phyloP scores from a whole-genome alignment of 352 stramenopile genomes.

The Phytophthora boehmeriae region DNA sequence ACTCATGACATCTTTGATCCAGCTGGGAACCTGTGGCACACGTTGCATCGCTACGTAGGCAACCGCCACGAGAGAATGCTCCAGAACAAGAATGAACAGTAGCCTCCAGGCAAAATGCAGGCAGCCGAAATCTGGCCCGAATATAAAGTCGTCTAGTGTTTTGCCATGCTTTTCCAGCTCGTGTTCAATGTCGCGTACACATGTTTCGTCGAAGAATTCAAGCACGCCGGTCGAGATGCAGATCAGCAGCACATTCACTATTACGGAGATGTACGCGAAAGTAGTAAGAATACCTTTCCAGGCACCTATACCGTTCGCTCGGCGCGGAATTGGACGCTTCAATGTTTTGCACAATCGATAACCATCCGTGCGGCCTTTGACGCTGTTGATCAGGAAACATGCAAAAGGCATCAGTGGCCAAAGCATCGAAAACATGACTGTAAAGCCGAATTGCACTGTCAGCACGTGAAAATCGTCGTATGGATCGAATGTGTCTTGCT shows the following conservation, averaged over 20 bases:
- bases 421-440: constrained; percentile 83
- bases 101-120: constrained; percentile 64
- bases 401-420: constrained; percentile 79
- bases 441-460: constrained; percentile 77
- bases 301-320: constrained; percentile 76
- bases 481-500: constrained; percentile 75
- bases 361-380: constrained; percentile 72
- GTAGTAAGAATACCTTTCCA: constrained; percentile 65
- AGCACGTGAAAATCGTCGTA: constrained; percentile 80
- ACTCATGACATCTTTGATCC: constrained; percentile 61
- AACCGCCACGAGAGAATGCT: constrained; percentile 58
- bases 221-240: constrained; percentile 74
- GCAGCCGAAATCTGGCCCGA: constrained; percentile 70
- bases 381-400: constrained; percentile 72
- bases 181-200: constrained; percentile 56
- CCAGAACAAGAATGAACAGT: constrained; percentile 60
- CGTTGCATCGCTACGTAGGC: constrained; percentile 63
- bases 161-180: constrained; percentile 68
- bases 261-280: constrained; percentile 70
- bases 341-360: constrained; percentile 74
- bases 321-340: constrained; percentile 70
- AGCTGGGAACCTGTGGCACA: constrained; percentile 54
- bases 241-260: constrained; percentile 75
- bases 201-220: constrained; percentile 71
- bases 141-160: constrained; percentile 68